Percentiles rank a stretch among this genome's conserved stretches.
These are phyloP conservation scores for Sanguinoderma infundibulare DNA, from an alignment of 1,284 basidiomycete species.

Conservation along the genomic window DNA sequence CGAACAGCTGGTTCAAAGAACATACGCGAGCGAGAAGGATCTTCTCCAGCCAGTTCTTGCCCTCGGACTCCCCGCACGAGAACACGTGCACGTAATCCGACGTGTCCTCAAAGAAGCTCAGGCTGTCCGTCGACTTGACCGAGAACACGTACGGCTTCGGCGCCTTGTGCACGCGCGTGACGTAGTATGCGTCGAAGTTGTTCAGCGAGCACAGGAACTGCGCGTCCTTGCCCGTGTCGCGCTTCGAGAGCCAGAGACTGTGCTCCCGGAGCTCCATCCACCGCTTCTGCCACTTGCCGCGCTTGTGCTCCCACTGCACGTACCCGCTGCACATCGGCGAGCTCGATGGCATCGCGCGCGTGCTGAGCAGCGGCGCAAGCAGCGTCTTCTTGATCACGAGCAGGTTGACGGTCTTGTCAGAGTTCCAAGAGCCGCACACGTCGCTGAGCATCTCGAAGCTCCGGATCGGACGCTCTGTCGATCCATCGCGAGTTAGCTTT, in stretches of 20 bases:
- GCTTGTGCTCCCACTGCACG: conserved; percentile 85
- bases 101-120: conserved; percentile 83
- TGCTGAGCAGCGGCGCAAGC: conserved; percentile 57
- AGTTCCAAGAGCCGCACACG: conserved; percentile 83
- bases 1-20: conserved; percentile 18
- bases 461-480: conserved; percentile 81
- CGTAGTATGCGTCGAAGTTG: conserved; percentile 83
- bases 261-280: conserved; percentile 87
- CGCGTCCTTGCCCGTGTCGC: conserved; percentile 88
- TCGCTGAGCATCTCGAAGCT: conserved; percentile 79
- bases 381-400: conserved; percentile 79
- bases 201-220: conserved; percentile 78
- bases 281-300: conserved; percentile 91
- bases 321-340: conserved; percentile 75
- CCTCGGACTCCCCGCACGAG: conserved; percentile 72
- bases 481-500: conserved; percentile 1
- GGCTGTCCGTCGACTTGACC: conserved; percentile 85
- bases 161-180: conserved; percentile 73
- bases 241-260: conserved; percentile 83
- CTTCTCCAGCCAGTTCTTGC: conserved; percentile 71
- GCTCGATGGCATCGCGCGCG: conserved; percentile 69
- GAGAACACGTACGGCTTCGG: conserved; percentile 84
- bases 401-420: conserved; percentile 74
- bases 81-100: conserved; percentile 87
- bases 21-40: conserved; percentile 79